These are phyloP conservation scores for Lyophyllum atratum DNA, from an alignment of 768 basidiomycete species.

Conservation along the genomic window DNA sequence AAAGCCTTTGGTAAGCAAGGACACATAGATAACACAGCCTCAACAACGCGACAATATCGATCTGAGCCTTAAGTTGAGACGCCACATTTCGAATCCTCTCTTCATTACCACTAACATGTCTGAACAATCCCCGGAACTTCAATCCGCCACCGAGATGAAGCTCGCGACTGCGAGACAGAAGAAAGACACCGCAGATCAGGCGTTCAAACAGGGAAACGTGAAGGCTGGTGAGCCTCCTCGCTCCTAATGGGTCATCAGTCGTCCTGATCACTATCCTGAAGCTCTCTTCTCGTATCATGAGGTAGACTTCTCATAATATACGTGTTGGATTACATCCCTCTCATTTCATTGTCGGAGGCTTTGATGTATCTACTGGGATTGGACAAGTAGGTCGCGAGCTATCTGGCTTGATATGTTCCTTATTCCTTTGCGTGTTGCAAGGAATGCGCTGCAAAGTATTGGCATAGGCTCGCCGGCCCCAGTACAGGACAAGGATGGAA, in stretches of 20 bases:
- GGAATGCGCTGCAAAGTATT: conserved; percentile 57
- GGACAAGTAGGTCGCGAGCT: conserved; percentile 59
- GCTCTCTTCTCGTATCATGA: conserved; percentile 75
- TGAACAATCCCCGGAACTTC: conserved; percentile 19
- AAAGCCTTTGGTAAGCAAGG: conserved; percentile 24
- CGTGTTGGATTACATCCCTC: not conserved
- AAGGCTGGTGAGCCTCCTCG: conserved; percentile 51
- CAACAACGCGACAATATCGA: conserved; percentile 25
- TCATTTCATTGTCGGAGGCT: conserved; percentile 40
- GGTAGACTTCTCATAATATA: conserved; percentile 26
- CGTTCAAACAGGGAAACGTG: conserved; percentile 66
- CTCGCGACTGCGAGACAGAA: conserved; percentile 62
- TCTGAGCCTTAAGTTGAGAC: conserved; percentile 5
- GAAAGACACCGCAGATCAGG: conserved; percentile 67
- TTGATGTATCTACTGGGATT: conserved; percentile 74
- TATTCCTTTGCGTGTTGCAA: conserved; percentile 21
- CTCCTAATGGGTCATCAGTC: not conserved
- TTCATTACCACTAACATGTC: conserved; percentile 23
- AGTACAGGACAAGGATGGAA: conserved; percentile 30
- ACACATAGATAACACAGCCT: conserved; percentile 39
- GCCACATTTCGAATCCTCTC: conserved; percentile 10
- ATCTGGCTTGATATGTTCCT: not conserved
- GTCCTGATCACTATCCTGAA: conserved; percentile 26
- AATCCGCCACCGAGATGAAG: conserved; percentile 44
- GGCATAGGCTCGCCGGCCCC: conserved; percentile 38